phyloP scores from a whole-genome alignment of 768 basidiomycete genomes.

The Tylopilus sp. region DNA sequence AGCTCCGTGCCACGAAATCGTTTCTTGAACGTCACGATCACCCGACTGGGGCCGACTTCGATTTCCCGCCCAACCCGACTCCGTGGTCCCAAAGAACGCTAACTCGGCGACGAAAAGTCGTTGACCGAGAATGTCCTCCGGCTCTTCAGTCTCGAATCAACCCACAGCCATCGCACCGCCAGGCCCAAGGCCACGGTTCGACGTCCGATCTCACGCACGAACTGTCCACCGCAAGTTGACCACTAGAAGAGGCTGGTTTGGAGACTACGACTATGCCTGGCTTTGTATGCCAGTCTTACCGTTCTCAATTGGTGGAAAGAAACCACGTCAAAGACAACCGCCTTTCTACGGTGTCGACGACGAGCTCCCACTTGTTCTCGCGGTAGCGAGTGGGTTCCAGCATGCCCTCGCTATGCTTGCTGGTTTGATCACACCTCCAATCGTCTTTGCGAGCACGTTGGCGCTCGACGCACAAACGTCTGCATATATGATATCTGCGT shows the following conservation, averaged over 20 bases:
- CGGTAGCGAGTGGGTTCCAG: constrained; percentile 69
- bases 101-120: background rate
- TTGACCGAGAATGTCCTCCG: constrained; percentile 14
- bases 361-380: constrained; percentile 69
- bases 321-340: constrained; percentile 36
- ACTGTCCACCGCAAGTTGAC: constrained; percentile 37
- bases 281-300: constrained; percentile 70
- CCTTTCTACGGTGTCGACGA: constrained; percentile 76
- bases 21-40: no score
- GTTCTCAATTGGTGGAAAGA: constrained; percentile 35
- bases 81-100: background rate
- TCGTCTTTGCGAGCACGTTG: constrained; percentile 67
- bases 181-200: background rate
- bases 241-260: constrained; percentile 71
- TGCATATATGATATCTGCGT: constrained; percentile 79
- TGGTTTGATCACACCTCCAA: constrained; percentile 79
- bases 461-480: constrained; percentile 55
- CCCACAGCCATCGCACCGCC: constrained; percentile 14
- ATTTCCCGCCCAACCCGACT: no score
- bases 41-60: no score
- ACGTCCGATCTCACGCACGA: constrained; percentile 5
- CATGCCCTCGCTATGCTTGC: constrained; percentile 83
- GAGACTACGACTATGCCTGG: constrained; percentile 77
- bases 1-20: no score
- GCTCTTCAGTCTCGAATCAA: constrained; percentile 14